Percentiles rank a stretch among this genome's conserved stretches.
Conservation (phyloP, 2,329 filamentous ascomycete species). For the Epichloe sp. region DNA sequence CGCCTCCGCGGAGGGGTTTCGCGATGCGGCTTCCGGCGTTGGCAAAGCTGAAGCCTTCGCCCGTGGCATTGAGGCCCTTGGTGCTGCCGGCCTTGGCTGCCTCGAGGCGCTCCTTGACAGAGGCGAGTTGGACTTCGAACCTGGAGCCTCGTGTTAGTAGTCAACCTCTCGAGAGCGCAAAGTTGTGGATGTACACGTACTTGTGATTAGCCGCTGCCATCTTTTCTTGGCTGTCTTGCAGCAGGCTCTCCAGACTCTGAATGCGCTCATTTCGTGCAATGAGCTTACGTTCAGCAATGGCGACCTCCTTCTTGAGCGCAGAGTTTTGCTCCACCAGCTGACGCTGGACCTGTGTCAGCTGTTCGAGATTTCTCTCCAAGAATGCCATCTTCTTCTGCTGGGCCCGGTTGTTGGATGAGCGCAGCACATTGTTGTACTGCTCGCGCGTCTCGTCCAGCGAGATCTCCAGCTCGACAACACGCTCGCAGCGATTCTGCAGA, state of each 20-base stretch:
- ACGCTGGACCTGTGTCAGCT: constrained; percentile 91
- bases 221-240: constrained; percentile 98
- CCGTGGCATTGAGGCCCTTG: constrained; percentile 58
- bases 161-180: neutral
- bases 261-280: constrained; percentile 96
- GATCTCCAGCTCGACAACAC: constrained; percentile 95
- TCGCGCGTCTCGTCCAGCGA: constrained; percentile 93
- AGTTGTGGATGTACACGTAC: constrained; percentile 41
- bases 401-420: constrained; percentile 91
- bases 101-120: constrained; percentile 95
- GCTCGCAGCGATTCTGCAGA: constrained; percentile 93
- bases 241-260: constrained; percentile 76
- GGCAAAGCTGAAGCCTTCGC: constrained; percentile 59
- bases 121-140: constrained; percentile 92
- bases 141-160: constrained; percentile 31
- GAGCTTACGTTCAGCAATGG: constrained; percentile 93
- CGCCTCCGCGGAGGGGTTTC: constrained; percentile 54
- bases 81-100: constrained; percentile 87
- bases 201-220: constrained; percentile 93
- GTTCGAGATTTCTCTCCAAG: constrained; percentile 93
- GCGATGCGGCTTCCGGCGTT: constrained; percentile 53
- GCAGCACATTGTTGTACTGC: constrained; percentile 97
- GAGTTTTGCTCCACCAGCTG: constrained; percentile 98
- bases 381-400: constrained; percentile 99
- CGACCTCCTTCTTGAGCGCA: constrained; percentile 95